Evolutionary conservation across 306 rosid species (phyloP), one percentile per base, ranked within the genome.

Genomic region (Geum urbanum): DNA sequence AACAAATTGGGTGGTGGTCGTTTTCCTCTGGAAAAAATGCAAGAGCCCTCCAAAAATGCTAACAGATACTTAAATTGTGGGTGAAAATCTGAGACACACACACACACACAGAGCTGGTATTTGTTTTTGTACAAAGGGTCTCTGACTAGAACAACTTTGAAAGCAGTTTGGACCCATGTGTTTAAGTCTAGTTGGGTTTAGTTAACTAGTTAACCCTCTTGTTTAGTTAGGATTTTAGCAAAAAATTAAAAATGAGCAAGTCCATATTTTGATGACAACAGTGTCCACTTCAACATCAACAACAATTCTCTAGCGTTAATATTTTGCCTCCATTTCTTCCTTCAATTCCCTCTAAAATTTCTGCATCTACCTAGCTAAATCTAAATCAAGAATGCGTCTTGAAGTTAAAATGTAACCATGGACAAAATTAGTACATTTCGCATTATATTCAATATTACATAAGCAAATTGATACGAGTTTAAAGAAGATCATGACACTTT

Each of bases 1-100:
- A 2, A 80, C 66, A 55, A 57, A 81, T 73, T 53, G 76, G 49
- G 62, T 78, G 71, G 72, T 45, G 59, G 57, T 79, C 39, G 68
- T 49, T 64, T 76, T 39, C 18, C 43, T 58, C 63, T 32, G 32
- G n/a, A n/a, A 69, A 63, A 67, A 69, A 40, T 69, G 73, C 51
- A 40, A 53, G 73, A 27, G 44, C 7, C 61, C 15, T 52, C 62
- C 72, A 19, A 39, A 68, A 51, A 51, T 68, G 62, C 62, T n/a
- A 68, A 13, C 39, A 64, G 51, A 45, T 41, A 69, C 73, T 54
- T 69, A 69, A 69, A 69, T 69, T 69, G 63, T 63, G 73, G 73
- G 63, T 45, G n/a, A 69, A 39, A 20, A 69, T 54, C 52, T 5
- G 73, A 69, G 59, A 54, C 63, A 51, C 59, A 67, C 6, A 54